Percentiles rank a stretch among this genome's conserved stretches.
phyloP scores from a whole-genome alignment of 2,329 filamentous ascomycete genomes.

The Alternaria dauci region DNA sequence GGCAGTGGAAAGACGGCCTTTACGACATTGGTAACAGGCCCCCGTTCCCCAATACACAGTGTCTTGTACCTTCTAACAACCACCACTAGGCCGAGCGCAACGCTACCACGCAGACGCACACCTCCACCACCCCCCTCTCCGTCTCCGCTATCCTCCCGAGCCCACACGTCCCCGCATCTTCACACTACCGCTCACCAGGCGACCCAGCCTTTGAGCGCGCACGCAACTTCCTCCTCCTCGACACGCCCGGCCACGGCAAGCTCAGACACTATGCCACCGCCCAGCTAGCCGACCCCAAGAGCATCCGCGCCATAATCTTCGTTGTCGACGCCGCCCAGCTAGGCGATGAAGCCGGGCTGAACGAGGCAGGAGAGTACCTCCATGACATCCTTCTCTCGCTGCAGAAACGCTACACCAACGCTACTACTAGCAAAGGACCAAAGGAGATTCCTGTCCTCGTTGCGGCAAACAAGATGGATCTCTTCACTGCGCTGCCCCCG shows the following conservation, averaged over 20 bases:
- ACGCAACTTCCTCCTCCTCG: constrained; percentile 78
- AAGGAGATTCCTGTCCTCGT: constrained; percentile 77
- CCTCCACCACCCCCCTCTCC: constrained; percentile 54
- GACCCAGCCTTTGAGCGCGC: constrained; percentile 64
- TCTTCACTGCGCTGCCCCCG: constrained; percentile 90
- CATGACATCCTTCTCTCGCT: constrained; percentile 87
- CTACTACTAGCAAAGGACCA: constrained; percentile 65
- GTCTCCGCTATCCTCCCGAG: constrained; percentile 68
- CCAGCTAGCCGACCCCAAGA: constrained; percentile 56
- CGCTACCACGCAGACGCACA: constrained; percentile 63
- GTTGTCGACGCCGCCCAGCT: constrained; percentile 79
- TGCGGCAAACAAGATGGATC: constrained; percentile 92
- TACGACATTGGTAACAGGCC: constrained; percentile 70
- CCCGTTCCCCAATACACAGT: background rate
- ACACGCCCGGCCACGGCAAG: constrained; percentile 96
- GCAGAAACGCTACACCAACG: constrained; percentile 73
- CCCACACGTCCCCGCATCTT: constrained; percentile 64
- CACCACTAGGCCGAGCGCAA: constrained; percentile 62
- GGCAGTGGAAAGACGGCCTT: constrained; percentile 89
- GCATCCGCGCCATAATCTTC: constrained; percentile 79
- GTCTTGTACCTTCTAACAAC: background rate
- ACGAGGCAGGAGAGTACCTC: constrained; percentile 81
- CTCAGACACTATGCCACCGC: constrained; percentile 75
- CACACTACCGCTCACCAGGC: constrained; percentile 71
- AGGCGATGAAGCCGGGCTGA: constrained; percentile 60